A percentile compares a stretch with the other conserved stretches of the same genome.
Evolutionary conservation across 2,329 filamentous ascomycete species (phyloP).

Genomic region (Colletotrichum orbiculare): DNA sequence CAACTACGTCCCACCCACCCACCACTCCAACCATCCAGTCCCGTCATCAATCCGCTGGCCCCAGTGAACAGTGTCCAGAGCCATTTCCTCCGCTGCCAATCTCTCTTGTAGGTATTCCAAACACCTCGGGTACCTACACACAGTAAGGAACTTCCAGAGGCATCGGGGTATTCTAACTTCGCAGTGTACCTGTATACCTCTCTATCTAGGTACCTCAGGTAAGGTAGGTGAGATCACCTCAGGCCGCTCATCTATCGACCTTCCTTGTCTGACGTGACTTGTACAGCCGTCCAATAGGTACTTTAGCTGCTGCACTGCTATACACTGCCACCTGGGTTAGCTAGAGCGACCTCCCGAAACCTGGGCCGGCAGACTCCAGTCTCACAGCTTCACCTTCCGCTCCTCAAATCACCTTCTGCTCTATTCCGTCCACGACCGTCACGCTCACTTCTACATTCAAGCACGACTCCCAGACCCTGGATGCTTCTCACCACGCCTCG

Average conservation of each 20-base stretch:
- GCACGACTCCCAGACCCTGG: constrained; percentile 29
- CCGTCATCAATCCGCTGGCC: constrained; percentile 28
- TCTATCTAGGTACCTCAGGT: too few relatives aligned
- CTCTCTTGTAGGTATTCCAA: too few relatives aligned
- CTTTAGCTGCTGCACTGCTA: constrained; percentile 6
- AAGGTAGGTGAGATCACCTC: too few relatives aligned
- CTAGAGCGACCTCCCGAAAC: constrained; percentile 21
- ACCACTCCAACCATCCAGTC: constrained; percentile 17
- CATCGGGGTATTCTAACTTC: too few relatives aligned
- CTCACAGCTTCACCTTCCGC: constrained; percentile 32
- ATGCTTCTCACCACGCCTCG: constrained; percentile 9
- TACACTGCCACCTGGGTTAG: neutral
- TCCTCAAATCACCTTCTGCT: neutral
- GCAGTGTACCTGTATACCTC: too few relatives aligned
- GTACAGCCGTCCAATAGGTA: too few relatives aligned
- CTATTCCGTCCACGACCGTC: neutral
- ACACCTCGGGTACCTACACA: too few relatives aligned
- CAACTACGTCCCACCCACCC: too few relatives aligned
- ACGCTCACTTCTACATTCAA: constrained; percentile 6
- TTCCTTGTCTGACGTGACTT: too few relatives aligned
- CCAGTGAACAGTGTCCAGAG: neutral
- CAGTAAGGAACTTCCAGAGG: too few relatives aligned
- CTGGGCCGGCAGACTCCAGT: constrained; percentile 26
- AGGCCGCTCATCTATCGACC: too few relatives aligned
- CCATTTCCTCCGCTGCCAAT: too few relatives aligned